These are phyloP conservation scores for Beta lomatogona DNA, from an alignment of 179 eudicot species.

Conservation along the genomic window DNA sequence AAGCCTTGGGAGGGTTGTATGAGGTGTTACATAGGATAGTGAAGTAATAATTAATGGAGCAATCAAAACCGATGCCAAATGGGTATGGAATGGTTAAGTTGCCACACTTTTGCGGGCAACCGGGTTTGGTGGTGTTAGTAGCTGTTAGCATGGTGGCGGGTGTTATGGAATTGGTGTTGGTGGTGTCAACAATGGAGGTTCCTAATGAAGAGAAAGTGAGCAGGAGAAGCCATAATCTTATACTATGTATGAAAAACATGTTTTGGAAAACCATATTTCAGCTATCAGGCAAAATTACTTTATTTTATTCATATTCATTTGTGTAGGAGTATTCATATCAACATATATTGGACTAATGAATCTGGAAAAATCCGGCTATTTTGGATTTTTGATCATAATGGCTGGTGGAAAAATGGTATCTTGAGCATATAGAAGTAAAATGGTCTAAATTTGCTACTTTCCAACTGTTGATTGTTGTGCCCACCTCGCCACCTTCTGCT, in stretches of 20 bases:
- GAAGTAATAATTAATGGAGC: conserved; percentile 20
- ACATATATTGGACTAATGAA: no score
- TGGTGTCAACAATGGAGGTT: not conserved
- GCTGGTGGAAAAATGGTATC: no score
- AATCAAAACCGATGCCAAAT: conserved; percentile 32
- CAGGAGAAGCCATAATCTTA: not conserved
- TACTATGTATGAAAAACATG: not conserved
- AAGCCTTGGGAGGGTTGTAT: conserved; percentile 34
- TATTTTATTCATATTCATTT: no score
- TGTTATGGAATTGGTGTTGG: not conserved
- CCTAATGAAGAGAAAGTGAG: not conserved
- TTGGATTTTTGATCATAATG: no score
- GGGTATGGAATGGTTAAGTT: conserved; percentile 36
- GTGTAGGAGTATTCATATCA: no score
- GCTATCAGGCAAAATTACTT: not conserved
- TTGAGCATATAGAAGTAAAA: no score
- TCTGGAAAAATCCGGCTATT: no score
- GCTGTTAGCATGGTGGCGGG: conserved; percentile 7
- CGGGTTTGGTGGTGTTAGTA: conserved; percentile 24
- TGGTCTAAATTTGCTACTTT: no score
- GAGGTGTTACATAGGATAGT: conserved; percentile 23
- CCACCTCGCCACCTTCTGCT: no score
- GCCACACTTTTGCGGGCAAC: conserved; percentile 32
- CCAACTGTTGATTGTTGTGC: no score
- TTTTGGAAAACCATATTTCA: not conserved